Evolutionary conservation across 371 early-diverging fungal species (phyloP).

Genomic region (Actinomortierella wolfii): DNA sequence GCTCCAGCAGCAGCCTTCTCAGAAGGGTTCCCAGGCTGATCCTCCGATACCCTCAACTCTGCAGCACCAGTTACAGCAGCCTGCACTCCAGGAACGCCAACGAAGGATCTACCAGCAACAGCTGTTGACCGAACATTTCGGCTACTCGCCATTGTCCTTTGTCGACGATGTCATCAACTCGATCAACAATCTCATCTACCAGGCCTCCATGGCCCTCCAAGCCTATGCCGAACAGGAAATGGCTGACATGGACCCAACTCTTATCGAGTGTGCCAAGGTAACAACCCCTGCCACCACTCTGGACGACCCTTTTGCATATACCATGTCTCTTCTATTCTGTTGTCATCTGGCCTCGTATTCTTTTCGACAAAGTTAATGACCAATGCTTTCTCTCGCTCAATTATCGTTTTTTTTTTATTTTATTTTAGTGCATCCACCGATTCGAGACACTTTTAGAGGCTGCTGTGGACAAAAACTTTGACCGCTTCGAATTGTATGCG

Average conservation of each 20-base stretch:
- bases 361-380: too few relatives aligned
- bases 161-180: conserved; percentile 79
- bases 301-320: too few relatives aligned
- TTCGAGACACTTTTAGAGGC: conserved; percentile 74
- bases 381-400: too few relatives aligned
- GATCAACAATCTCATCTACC: conserved; percentile 69
- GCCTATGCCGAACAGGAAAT: conserved; percentile 57
- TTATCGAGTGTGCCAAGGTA: conserved; percentile 43
- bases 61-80: too few relatives aligned
- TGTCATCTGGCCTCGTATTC: too few relatives aligned
- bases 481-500: conserved; percentile 74
- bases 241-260: conserved; percentile 12
- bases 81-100: too few relatives aligned
- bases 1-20: too few relatives aligned
- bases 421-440: conserved; percentile 57
- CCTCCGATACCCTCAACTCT: too few relatives aligned
- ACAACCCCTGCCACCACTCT: too few relatives aligned
- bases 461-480: conserved; percentile 76
- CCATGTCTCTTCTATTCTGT: too few relatives aligned
- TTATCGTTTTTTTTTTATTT: not conserved
- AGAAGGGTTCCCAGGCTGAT: too few relatives aligned
- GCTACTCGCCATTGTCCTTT: conserved; percentile 67
- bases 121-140: conserved; percentile 72
- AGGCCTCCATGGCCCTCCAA: conserved; percentile 64
- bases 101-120: conserved; percentile 42